phyloP scores from a whole-genome alignment of 164 flowering plant genomes.

The Umbilicus rupestris region DNA sequence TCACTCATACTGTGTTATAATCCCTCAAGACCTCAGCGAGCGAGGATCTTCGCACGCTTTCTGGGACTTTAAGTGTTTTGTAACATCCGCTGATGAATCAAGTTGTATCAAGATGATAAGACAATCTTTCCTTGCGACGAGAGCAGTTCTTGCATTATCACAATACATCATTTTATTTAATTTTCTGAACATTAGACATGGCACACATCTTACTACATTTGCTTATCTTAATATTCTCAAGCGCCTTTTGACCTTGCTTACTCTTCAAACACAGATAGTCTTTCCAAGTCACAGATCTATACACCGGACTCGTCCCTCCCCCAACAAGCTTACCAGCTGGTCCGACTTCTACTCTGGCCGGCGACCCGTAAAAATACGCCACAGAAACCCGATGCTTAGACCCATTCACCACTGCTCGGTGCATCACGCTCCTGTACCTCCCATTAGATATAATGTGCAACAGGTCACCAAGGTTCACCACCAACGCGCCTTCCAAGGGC shows the following conservation, averaged over 20 bases:
- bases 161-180: no score
- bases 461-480: slow-evolving; percentile 80
- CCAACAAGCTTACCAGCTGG: slow-evolving; percentile 42
- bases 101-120: no score
- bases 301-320: slow-evolving; percentile 37
- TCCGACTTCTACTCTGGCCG: slow-evolving; percentile 27
- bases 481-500: slow-evolving; percentile 50
- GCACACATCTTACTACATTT: no score
- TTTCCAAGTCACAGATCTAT: slow-evolving; percentile 55
- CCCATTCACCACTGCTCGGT: slow-evolving; percentile 53
- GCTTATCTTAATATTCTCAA: slow-evolving; percentile 12
- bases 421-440: slow-evolving; percentile 36
- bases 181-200: no score
- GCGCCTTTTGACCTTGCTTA: slow-evolving; percentile 63
- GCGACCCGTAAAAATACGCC: slow-evolving; percentile 56
- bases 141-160: no score
- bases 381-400: slow-evolving; percentile 35
- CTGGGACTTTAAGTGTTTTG: no score
- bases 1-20: no score
- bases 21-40: no score
- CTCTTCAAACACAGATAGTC: slow-evolving; percentile 77
- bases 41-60: no score
- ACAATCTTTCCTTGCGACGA: no score
- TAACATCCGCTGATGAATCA: no score
- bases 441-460: slow-evolving; percentile 81